Conservation (phyloP, 2,329 filamentous ascomycete species). For the Fusarium ambrosium region DNA sequence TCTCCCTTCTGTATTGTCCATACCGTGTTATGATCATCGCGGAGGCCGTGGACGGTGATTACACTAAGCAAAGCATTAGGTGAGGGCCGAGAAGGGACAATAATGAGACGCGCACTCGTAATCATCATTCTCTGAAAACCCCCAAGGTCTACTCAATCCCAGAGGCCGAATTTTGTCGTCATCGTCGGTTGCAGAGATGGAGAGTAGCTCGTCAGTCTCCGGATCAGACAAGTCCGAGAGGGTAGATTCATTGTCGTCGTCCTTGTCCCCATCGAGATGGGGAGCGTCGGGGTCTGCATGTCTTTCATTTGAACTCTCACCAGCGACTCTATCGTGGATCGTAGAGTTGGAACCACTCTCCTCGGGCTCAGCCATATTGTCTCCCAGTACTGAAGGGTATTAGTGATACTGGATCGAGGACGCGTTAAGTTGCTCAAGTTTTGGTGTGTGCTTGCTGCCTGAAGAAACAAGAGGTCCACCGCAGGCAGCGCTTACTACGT, state of each 20-base stretch:
- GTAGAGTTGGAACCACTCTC: not conserved
- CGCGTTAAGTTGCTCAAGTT: not conserved
- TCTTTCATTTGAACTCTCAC: not conserved
- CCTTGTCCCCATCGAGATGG: not conserved
- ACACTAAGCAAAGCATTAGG: conserved; percentile 3
- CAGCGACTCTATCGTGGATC: too few species aligned
- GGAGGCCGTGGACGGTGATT: conserved; percentile 23
- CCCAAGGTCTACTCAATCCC: conserved; percentile 1
- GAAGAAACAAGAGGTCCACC: not conserved
- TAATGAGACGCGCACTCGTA: not conserved
- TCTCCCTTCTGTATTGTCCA: conserved; percentile 7
- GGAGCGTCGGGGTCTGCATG: not conserved
- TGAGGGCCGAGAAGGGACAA: not conserved
- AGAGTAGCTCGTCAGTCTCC: not conserved
- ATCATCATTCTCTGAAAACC: not conserved
- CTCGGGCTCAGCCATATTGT: not conserved
- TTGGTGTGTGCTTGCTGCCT: not conserved
- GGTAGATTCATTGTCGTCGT: not conserved
- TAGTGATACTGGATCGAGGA: not conserved
- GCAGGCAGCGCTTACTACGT: not conserved
- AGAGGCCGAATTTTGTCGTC: not conserved
- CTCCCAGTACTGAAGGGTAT: not conserved
- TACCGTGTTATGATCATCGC: conserved; percentile 16
- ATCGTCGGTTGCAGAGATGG: not conserved
- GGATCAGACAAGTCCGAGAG: not conserved